Base-by-base conservation (phyloP, 768 basidiomycete genomes). In the Lactifluus hygrophoroides region DNA sequence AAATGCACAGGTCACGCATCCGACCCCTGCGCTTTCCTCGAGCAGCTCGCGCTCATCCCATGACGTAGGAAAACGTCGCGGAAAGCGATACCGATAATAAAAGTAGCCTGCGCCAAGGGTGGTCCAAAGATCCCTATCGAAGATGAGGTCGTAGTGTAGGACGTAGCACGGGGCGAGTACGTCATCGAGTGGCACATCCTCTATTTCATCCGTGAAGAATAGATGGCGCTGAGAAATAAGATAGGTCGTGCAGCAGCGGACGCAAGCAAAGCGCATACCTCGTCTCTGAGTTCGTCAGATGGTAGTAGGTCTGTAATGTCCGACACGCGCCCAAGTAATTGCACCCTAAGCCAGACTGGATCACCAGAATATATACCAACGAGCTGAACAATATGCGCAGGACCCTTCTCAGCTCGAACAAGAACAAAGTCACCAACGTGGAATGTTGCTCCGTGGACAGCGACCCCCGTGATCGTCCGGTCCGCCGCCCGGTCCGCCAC, bases 371-470 rank as follows among this genome's bases (percentile, higher is more conserved):
- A 63, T 54, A 82, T 66, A 6, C 65, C 56, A 1, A 65, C 64
- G 58, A 88, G 74, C 37, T 81, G 79, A 0, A 80, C 88, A 47
- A 89, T 77, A 27, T 77, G 64, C 3, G 80, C 83, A 1, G 81
- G 79, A 0, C 83, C 83, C 1, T 72, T 60, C 0, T 73, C 68
- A 0, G 77, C 64, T 43, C 68, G 74, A 65, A 83, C 77, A 5
- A 83, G 71, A 5, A 81, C 79, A 60, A 80, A 87, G 37, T 90
- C 88, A 43, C 81, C 69, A 0, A 73, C 49, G 54, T 91, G 89
- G 60, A 83, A 90, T 0, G 69, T 69, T 1, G 71, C 63, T 0
- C 79, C 80, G 10, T 69, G 70, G 65, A 74, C 81, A 0, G 73
- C 68, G 25, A 87, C 57, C 0, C 81, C 85, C 19, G 69, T 69